These are phyloP conservation scores for Wallacemonas rigidus DNA, from an alignment of 208 protist species.

Conservation along the genomic window DNA sequence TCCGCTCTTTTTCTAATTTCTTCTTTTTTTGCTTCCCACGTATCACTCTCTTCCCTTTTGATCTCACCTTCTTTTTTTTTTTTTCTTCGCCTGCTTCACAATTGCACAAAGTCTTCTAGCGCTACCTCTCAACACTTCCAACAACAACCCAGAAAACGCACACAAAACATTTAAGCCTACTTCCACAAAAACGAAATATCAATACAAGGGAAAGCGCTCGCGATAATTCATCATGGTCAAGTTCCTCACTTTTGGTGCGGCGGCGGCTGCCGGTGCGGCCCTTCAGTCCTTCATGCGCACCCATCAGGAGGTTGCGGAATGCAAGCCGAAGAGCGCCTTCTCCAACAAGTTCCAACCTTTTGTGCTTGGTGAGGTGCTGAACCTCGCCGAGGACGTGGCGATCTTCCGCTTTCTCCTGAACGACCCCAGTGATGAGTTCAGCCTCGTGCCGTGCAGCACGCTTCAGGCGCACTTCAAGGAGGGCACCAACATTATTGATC, in stretches of 20 bases:
- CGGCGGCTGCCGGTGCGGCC: conserved; percentile 54
- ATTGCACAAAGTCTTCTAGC: too few relatives aligned
- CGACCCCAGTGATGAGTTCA: conserved; percentile 62
- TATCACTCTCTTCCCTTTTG: too few relatives aligned
- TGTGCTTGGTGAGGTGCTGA: conserved; percentile 84
- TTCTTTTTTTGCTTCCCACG: too few relatives aligned
- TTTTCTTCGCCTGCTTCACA: neutral
- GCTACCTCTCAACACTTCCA: too few relatives aligned
- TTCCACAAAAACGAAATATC: conserved; percentile 1
- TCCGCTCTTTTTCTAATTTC: neutral
- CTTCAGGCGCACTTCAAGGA: conserved; percentile 85
- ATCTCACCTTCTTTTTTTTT: conserved; percentile 16
- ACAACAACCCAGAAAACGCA: too few relatives aligned
- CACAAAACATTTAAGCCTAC: neutral
- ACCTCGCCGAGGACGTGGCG: conserved; percentile 84
- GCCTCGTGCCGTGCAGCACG: conserved; percentile 78
- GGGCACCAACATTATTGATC: conserved; percentile 76
- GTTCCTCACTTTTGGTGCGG: conserved; percentile 60
- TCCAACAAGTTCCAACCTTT: conserved; percentile 77
- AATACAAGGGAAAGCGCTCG: too few relatives aligned
- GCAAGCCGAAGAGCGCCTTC: conserved; percentile 45
- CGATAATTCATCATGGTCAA: conserved; percentile 29
- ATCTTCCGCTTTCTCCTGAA: conserved; percentile 88
- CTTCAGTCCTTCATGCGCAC: conserved; percentile 61
- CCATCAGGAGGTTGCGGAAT: conserved; percentile 43